Base-by-base conservation (phyloP, 768 basidiomycete genomes). In the Exsudoporus frostii region DNA sequence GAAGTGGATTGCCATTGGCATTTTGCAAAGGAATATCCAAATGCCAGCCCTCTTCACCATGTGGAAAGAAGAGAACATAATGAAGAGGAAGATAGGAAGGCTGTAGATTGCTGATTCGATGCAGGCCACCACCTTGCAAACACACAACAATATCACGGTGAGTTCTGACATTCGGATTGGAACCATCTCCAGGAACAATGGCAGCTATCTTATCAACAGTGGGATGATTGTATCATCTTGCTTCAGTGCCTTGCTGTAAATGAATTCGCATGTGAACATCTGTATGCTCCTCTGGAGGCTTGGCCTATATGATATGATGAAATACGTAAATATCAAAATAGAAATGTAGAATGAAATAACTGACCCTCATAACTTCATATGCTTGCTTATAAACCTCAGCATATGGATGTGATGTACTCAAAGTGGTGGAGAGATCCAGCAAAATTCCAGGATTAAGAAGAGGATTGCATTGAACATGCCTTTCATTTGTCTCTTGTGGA, bases 61-160 rank as follows among this genome's bases (percentile, higher is more conserved):
- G 17, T 4, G 77, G 73, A 65, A 79, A 79, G 2, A 81, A 63
- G 0, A 81, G 55, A 0, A 74, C 70, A 72, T 78, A 79, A 15
- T 77, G 72, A 1, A 80, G 62, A 0, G 76, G 57, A 0, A 55
- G 30, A 56, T 79, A 81, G 0, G 62, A 48, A 4, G 71, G 66
- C 53, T 75, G 62, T 0, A 63, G 48, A 2, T 80, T 68, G 51
- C 48, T 67, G 36, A 79, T 75, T 2, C 61, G 48, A 24, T 54
- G 25, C 3, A 77, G 53, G 2, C 51, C 58, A 38, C 64, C 65
- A 47, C 56, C 57, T n/a, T 62, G 53, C 0, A 62, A 44, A 4
- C 30, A 43, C 0, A 77, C 37, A 9, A 78, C 51, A 15, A 78
- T 75, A 39, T 81, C 77, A 4, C 65, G 33, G 17, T 54, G 20